phyloP scores from a whole-genome alignment of 2,329 filamentous ascomycete genomes.

The Fusarium papillatum region DNA sequence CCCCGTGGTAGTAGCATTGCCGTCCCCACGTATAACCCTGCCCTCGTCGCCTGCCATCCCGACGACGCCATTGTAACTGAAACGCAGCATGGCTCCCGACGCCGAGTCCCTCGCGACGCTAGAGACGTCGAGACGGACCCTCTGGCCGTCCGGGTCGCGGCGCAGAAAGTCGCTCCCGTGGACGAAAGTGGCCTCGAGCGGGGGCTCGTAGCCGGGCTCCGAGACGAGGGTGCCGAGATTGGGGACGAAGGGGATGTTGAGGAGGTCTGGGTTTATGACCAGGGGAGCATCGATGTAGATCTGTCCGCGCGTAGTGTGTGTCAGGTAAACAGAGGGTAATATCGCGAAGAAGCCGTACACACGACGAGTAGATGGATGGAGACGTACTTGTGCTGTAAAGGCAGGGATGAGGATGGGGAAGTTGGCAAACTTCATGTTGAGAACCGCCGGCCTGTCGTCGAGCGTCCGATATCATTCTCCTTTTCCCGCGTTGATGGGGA shows the following conservation, averaged over 20 bases:
- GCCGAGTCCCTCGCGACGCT: slow-evolving; percentile 48
- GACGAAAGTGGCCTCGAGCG: slow-evolving; percentile 52
- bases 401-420: slow-evolving; percentile 55
- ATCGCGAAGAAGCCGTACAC: neutral
- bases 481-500: neutral
- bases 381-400: slow-evolving; percentile 52
- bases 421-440: slow-evolving; percentile 48
- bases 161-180: slow-evolving; percentile 57
- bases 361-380: neutral
- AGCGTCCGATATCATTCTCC: slow-evolving; percentile 27
- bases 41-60: slow-evolving; percentile 49
- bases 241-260: slow-evolving; percentile 50
- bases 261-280: slow-evolving; percentile 47
- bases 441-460: neutral
- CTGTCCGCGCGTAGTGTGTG: slow-evolving; percentile 20
- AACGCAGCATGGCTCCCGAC: slow-evolving; percentile 50
- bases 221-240: slow-evolving; percentile 50
- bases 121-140: slow-evolving; percentile 54
- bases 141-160: slow-evolving; percentile 52
- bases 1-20: slow-evolving; percentile 53
- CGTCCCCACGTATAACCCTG: slow-evolving; percentile 49
- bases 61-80: slow-evolving; percentile 55
- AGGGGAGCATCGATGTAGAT: slow-evolving; percentile 52
- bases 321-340: neutral
- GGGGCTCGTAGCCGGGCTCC: slow-evolving; percentile 50